Evolutionary conservation across 129 eudicot genomes (phyloP).

Genomic region (Ambrosia trifida): DNA sequence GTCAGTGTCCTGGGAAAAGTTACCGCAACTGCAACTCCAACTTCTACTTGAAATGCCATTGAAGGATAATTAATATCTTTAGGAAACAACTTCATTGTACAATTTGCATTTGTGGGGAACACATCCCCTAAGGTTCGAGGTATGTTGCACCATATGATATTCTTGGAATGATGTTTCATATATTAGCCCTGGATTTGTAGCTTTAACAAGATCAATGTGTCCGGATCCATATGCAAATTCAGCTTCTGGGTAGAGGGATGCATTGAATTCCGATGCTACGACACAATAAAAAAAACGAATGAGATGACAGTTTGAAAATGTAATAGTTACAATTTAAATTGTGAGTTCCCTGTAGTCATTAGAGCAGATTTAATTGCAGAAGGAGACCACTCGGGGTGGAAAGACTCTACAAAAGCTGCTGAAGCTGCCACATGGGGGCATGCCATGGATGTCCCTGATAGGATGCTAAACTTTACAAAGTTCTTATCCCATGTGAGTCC

Average conservation of each 20-base stretch:
- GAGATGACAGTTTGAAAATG: not conserved
- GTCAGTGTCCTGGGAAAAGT: too few species aligned
- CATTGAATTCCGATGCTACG: slow-evolving; percentile 22
- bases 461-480: slow-evolving; percentile 11
- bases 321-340: slow-evolving; percentile 28
- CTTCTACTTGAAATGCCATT: slow-evolving; percentile 16
- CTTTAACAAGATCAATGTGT: slow-evolving; percentile 22
- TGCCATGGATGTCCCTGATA: slow-evolving; percentile 39
- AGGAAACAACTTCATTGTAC: not conserved
- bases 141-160: slow-evolving; percentile 20
- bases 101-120: not conserved
- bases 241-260: not conserved
- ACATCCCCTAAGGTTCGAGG: not conserved
- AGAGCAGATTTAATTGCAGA: slow-evolving; percentile 42
- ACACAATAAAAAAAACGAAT: not conserved
- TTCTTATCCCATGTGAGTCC: not conserved
- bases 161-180: slow-evolving; percentile 13
- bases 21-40: too few species aligned
- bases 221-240: slow-evolving; percentile 31
- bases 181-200: slow-evolving; percentile 24
- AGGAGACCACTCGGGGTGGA: slow-evolving; percentile 38
- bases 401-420: slow-evolving; percentile 35
- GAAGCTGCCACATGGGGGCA: slow-evolving; percentile 35
- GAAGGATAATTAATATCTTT: slow-evolving; percentile 21
- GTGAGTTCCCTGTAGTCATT: slow-evolving; percentile 41